These are phyloP conservation scores for Musa itinerans DNA, from an alignment of 176 grass and related monocot genomes.

Conservation along the genomic window DNA sequence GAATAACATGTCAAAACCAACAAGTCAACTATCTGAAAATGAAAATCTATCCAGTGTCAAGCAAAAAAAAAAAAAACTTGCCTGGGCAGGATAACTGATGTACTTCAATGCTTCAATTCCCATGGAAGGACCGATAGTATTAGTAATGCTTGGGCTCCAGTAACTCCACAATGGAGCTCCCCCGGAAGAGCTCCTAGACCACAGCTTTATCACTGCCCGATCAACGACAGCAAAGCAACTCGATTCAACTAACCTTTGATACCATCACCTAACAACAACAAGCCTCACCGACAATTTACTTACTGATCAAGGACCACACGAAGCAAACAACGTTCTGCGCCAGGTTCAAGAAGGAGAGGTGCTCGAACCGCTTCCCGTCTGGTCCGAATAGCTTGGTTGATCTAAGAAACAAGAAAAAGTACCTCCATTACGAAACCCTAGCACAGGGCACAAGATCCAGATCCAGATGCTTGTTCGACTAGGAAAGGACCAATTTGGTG, in stretches of 20 bases:
- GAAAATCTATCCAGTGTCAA: background rate
- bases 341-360: conserved; percentile 93
- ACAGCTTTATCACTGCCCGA: conserved; percentile 78
- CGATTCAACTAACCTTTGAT: background rate
- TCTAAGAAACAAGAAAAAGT: conserved; percentile 23
- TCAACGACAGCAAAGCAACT: conserved; percentile 3
- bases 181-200: conserved; percentile 51
- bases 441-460: background rate
- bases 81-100: conserved; percentile 96
- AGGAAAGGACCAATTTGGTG: background rate
- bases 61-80: conserved; percentile 2
- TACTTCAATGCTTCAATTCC: conserved; percentile 95
- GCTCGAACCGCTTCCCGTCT: conserved; percentile 65
- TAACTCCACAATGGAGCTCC: conserved; percentile 60
- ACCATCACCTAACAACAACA: background rate
- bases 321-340: conserved; percentile 86
- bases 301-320: conserved; percentile 94
- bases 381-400: conserved; percentile 93
- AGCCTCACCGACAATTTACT: conserved; percentile 4
- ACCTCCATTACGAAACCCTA: background rate
- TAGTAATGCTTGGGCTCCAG: conserved; percentile 82
- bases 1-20: background rate
- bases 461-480: background rate
- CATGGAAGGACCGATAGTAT: conserved; percentile 90
- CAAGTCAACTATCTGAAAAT: background rate